Evolutionary conservation across 805 yeast genomes (phyloP), one percentile per base, ranked within the genome.

Genomic region (Metschnikowia santaceciliae): DNA sequence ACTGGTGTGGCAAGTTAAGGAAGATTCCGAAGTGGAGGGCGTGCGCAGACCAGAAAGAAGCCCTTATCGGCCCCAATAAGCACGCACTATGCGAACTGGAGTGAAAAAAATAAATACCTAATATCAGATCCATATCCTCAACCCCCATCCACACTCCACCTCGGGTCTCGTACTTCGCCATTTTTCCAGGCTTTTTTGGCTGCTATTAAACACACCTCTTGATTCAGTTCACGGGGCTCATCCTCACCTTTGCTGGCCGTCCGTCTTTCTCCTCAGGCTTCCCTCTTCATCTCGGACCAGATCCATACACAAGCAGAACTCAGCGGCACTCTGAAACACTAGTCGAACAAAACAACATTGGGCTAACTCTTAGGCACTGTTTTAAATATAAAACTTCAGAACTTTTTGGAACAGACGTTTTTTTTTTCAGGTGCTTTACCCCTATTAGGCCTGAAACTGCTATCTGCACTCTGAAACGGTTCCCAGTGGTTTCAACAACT

Each of bases 211-310:
- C 43, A 49, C 22, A 32, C 53, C 58, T 56, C 61, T 47, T 54
- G 60, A 58, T 54, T 54, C 38, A 42, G 56, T 58, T 58, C 61
- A 54, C 58, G 61, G 52, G 59, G 61, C 34, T 15, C 30, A 14
- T 42, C 46, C 38, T 5, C 32, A 32, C 46, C 32, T 15, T 42
- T 36, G 35, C 36, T 22, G 23, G 45, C 36, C 36, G n/a, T 11
- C 14, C 26, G n/a, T 7, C 20, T 20, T 22, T 13, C 11, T 22
- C n/a, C 23, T 8, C 30, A 19, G 22, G 41, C 41, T 19, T 19
- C 41, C 23, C 6, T 1, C 23, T n/a, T 7, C n/a, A 13, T 33
- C 14, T 33, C 35, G 15, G 35, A 33, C 14, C 15, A 33, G 35
- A 33, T n/a, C 35, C 35, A 13, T n/a, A n/a, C 38, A 17, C 20